Evolutionary conservation across 2,329 filamentous ascomycete species (phyloP).

Genomic region (Stagonosporopsis chrysanthemi): DNA sequence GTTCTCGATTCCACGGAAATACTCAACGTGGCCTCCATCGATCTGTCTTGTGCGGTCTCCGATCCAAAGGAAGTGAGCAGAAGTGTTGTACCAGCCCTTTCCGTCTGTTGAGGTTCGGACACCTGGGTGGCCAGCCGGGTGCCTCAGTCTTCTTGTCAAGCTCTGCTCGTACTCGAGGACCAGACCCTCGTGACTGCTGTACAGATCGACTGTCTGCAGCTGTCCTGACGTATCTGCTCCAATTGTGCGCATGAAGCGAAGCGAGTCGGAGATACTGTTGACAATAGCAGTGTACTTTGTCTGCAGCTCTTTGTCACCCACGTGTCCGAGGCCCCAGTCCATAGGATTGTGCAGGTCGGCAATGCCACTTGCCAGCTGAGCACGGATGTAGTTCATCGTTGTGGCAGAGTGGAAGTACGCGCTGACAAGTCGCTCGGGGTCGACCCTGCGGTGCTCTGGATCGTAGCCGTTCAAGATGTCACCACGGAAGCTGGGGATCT

Average conservation of each 20-base stretch:
- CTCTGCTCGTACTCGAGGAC: conserved; percentile 93
- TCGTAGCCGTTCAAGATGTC: conserved; percentile 94
- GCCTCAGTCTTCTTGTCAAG: conserved; percentile 77
- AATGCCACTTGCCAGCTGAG: conserved; percentile 83
- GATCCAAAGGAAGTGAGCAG: conserved; percentile 97
- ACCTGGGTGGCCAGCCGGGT: conserved; percentile 60
- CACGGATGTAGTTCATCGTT: conserved; percentile 91
- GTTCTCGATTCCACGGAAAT: conserved; percentile 95
- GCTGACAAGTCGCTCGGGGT: conserved; percentile 83
- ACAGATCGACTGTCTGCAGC: conserved; percentile 91
- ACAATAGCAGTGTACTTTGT: conserved; percentile 87
- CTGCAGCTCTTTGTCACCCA: conserved; percentile 82
- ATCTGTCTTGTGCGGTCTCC: conserved; percentile 95
- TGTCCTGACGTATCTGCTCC: conserved; percentile 86
- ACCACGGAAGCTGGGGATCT: conserved; percentile 89
- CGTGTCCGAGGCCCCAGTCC: conserved; percentile 94
- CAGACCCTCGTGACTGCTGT: conserved; percentile 93
- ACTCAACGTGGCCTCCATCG: conserved; percentile 93
- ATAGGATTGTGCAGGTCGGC: conserved; percentile 92
- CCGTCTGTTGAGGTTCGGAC: conserved; percentile 42
- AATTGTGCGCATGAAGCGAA: conserved; percentile 93
- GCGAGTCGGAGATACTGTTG: conserved; percentile 83
- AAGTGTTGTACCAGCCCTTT: conserved; percentile 88
- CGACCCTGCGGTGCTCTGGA: conserved; percentile 76
- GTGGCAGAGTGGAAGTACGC: conserved; percentile 97